Conservation (phyloP, 768 basidiomycete genomes). For the Suillus subaureus region DNA sequence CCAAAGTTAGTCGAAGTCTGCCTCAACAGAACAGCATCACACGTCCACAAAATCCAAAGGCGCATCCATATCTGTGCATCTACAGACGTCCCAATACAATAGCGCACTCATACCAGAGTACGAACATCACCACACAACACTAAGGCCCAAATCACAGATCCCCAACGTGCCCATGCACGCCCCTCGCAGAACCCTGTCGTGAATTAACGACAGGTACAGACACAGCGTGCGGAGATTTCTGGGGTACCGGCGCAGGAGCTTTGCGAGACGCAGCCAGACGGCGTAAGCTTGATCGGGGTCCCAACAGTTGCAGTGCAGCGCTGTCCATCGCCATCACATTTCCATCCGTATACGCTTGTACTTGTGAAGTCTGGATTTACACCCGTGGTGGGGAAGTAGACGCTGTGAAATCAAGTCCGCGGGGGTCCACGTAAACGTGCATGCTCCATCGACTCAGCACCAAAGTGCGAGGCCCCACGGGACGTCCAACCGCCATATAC, state of each 20-base stretch:
- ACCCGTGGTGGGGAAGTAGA: conserved; percentile 11
- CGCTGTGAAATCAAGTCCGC: conserved; percentile 19
- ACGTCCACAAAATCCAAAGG: background rate
- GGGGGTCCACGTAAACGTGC: conserved; percentile 35
- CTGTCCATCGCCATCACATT: conserved; percentile 52
- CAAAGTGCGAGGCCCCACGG: conserved; percentile 73
- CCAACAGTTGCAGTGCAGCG: conserved; percentile 48
- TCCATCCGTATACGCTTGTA: conserved; percentile 17
- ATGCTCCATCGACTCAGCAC: conserved; percentile 72
- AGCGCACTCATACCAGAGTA: background rate
- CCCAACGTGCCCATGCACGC: conserved; percentile 71
- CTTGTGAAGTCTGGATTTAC: conserved; percentile 14
- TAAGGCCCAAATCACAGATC: conserved; percentile 86
- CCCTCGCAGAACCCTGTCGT: conserved; percentile 52
- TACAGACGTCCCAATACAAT: background rate
- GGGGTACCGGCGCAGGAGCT: conserved; percentile 32
- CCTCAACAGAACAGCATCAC: background rate
- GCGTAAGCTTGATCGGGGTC: conserved; percentile 73
- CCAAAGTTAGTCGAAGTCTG: too few species aligned
- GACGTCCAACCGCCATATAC: conserved; percentile 25
- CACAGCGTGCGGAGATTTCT: conserved; percentile 22
- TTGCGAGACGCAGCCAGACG: conserved; percentile 73
- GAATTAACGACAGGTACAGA: conserved; percentile 12
- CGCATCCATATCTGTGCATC: background rate
- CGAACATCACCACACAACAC: conserved; percentile 8